Base-by-base conservation (phyloP, 108 stramenopile species). In the Seminavis robusta region DNA sequence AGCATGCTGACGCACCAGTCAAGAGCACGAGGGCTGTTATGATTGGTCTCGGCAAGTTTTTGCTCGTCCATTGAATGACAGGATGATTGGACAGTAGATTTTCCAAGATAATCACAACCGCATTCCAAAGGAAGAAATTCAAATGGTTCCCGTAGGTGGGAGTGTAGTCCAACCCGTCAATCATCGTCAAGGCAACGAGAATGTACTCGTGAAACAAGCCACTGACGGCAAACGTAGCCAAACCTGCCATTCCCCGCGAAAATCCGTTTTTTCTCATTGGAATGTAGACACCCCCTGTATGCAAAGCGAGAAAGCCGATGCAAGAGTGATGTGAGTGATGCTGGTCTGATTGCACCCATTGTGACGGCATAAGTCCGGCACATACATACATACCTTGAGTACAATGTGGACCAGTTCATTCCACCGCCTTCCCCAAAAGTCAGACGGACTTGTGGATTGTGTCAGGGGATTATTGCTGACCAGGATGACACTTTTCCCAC, bases 401-500 rank as follows among this genome's bases (percentile, higher is more conserved):
- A 44, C 63, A 0, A 46, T 37, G 30, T 64, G 56, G 11, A 84
- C 71, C 6, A 76, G 52, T 59, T 44, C 33, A 54, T 81, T 73
- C 80, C 80, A 81, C 28, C 80, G 65, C 15, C 52, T 54, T 0
- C 80, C 74, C 80, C 80, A 81, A 42, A 81, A 81, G 43, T 81
- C 75, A 24, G 72, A 74, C 3, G 62, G 58, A 66, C 62, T 64
- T 9, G 71, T 45, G 9, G 28, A 17, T 8, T 25, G 44, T 10
- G 43, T 27, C 28, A 59, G 19, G 28, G 57, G 57, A 46, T 27
- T 28, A 37, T 46, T 20, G 32, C 46, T 41, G 20, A 42, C 21
- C 2, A 31, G 17, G 4, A 31, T 21, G 27, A 33, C 28, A 11
- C 33, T 21, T 1, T 46, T n/a, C 10, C 57, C 57, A 13, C 42